These are phyloP conservation scores for Dactylonectria macrodidyma DNA, from an alignment of 2,329 filamentous ascomycete species.

Conservation along the genomic window DNA sequence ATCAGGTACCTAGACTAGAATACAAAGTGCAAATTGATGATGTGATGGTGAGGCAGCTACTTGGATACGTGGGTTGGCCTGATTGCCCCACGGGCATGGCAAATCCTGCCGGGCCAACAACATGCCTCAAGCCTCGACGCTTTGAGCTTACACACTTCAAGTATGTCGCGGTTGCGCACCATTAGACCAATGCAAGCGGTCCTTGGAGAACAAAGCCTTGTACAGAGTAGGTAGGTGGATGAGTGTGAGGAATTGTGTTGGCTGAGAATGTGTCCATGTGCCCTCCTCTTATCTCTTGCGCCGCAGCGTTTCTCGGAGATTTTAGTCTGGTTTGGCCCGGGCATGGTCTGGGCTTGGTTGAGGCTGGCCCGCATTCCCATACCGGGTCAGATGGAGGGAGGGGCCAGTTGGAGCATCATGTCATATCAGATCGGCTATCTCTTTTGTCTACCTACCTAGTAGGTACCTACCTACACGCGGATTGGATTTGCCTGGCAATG, in stretches of 20 bases:
- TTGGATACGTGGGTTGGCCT: conserved; percentile 30
- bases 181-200: conserved; percentile 21
- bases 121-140: not conserved
- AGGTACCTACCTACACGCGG: no score
- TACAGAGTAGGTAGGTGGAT: conserved; percentile 5
- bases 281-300: not conserved
- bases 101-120: not conserved
- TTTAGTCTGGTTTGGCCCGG: not conserved
- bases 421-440: not conserved
- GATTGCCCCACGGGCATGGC: conserved; percentile 4
- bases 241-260: not conserved
- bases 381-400: not conserved
- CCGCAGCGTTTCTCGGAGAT: not conserved
- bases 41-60: not conserved
- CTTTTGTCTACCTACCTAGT: not conserved
- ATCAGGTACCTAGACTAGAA: not conserved
- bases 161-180: not conserved
- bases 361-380: not conserved
- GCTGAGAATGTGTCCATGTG: not conserved
- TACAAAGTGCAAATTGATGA: not conserved
- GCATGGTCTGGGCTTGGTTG: not conserved
- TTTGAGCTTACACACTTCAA: no score
- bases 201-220: conserved; percentile 13
- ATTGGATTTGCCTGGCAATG: no score
- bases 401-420: not conserved